Conservation (phyloP, 2,329 filamentous ascomycete species). For the Apiospora marii region DNA sequence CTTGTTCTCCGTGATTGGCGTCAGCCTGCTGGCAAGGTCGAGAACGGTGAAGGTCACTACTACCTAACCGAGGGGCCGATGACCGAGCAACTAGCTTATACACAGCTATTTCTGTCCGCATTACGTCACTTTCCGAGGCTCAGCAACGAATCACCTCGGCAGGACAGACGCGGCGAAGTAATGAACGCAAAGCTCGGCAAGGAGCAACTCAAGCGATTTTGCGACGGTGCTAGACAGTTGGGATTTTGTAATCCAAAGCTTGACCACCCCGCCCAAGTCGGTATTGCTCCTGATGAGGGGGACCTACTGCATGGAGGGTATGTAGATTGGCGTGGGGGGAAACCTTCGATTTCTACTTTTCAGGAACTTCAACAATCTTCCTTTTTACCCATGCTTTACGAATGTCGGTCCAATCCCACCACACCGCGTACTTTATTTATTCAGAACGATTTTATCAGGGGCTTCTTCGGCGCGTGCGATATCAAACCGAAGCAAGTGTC, state of each 20-base stretch:
- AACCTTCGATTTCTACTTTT: slow-evolving; percentile 12
- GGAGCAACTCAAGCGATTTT: neutral
- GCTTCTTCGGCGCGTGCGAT: slow-evolving; percentile 9
- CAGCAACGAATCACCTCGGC: slow-evolving; percentile 18
- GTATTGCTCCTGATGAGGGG: neutral
- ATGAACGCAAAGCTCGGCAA: slow-evolving; percentile 3
- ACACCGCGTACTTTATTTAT: neutral
- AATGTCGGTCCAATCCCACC: neutral
- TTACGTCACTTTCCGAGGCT: slow-evolving; percentile 16
- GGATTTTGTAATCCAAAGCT: slow-evolving; percentile 14
- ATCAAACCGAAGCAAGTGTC: slow-evolving; percentile 11
- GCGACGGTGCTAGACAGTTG: neutral
- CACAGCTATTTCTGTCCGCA: slow-evolving; percentile 2
- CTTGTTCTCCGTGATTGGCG: neutral
- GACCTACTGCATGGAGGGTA: neutral
- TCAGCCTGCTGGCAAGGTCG: neutral
- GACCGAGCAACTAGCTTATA: slow-evolving; percentile 19
- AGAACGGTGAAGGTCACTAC: neutral
- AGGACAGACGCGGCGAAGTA: slow-evolving; percentile 11
- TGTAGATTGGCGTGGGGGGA: slow-evolving; percentile 23
- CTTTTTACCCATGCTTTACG: slow-evolving; percentile 19
- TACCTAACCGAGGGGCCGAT: neutral
- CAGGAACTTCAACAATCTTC: slow-evolving; percentile 10
- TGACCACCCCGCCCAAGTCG: neutral
- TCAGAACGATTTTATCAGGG: slow-evolving; percentile 8